Evolutionary conservation across 208 protist species (phyloP).

Genomic region (Acanthamoeba sp.): DNA sequence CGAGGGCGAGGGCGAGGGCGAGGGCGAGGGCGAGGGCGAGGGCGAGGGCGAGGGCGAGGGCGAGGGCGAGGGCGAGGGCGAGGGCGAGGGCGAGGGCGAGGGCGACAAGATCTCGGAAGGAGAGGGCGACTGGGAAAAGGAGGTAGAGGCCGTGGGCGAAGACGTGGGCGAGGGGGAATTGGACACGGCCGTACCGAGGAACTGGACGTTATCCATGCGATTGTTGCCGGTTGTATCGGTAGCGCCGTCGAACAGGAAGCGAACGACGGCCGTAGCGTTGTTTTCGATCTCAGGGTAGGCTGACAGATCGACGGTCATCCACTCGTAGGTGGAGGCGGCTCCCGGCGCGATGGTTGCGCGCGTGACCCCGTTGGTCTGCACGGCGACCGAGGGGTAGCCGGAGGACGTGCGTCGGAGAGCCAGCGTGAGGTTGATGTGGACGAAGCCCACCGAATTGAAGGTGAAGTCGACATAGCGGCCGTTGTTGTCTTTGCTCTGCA

Average conservation of each 20-base stretch:
- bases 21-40: too few species aligned
- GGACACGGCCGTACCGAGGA: too few species aligned
- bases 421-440: constrained; percentile 95
- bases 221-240: too few species aligned
- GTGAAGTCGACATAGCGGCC: constrained; percentile 97
- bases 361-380: constrained; percentile 86
- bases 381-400: constrained; percentile 97
- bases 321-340: constrained; percentile 94
- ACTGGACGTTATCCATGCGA: too few species aligned
- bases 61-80: too few species aligned
- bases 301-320: constrained; percentile 99
- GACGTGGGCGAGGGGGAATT: too few species aligned
- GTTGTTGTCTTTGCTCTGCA: constrained; percentile 99
- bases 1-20: too few species aligned
- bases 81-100: too few species aligned
- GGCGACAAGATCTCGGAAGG: too few species aligned
- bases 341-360: constrained; percentile 95
- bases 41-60: too few species aligned
- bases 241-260: constrained; percentile 98
- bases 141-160: too few species aligned
- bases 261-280: constrained; percentile 99
- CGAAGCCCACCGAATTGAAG: constrained; percentile 91
- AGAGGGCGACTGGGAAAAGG: too few species aligned
- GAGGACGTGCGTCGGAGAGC: constrained; percentile 98
- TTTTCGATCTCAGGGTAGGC: constrained; percentile 99